These are phyloP conservation scores for Leishmania arabica DNA, from an alignment of 208 protist species.

Conservation along the genomic window DNA sequence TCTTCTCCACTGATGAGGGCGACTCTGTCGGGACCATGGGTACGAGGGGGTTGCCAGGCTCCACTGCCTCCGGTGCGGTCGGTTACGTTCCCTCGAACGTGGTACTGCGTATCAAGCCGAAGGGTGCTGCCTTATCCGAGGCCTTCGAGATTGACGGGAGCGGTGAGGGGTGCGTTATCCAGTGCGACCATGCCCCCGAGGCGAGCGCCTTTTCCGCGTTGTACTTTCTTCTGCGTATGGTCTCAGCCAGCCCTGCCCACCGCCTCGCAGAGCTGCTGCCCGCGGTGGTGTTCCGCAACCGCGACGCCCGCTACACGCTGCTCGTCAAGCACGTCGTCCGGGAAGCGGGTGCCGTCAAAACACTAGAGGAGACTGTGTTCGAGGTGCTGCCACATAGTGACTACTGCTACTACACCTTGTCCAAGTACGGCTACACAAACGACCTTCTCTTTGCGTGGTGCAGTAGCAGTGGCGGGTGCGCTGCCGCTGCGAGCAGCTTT, in stretches of 20 bases:
- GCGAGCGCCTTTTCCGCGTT: constrained; percentile 13
- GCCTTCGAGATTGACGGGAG: constrained; percentile 33
- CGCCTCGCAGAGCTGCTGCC: constrained; percentile 28
- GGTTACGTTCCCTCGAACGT: constrained; percentile 34
- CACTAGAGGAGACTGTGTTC: constrained; percentile 25
- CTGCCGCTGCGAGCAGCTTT: not conserved
- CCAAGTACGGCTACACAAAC: constrained; percentile 44
- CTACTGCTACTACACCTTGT: constrained; percentile 26
- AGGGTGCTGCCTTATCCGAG: constrained; percentile 27
- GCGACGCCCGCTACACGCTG: constrained; percentile 19
- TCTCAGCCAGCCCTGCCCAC: constrained; percentile 7
- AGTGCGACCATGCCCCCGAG: constrained; percentile 24
- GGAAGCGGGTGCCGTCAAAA: constrained; percentile 8
- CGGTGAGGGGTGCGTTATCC: constrained; percentile 28
- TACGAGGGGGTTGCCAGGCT: constrained; percentile 16
- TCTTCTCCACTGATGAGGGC: constrained; percentile 30
- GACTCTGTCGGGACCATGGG: constrained; percentile 31
- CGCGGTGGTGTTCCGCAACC: constrained; percentile 32
- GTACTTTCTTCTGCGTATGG: constrained; percentile 26
- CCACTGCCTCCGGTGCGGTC: not conserved
- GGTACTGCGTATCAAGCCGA: constrained; percentile 26
- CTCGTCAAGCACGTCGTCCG: constrained; percentile 33
- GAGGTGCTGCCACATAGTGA: constrained; percentile 19
- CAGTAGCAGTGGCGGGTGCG: not conserved
- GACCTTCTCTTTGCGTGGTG: constrained; percentile 45